These are phyloP conservation scores for Tulasnella calospora DNA, from an alignment of 768 basidiomycete genomes.

Conservation along the genomic window DNA sequence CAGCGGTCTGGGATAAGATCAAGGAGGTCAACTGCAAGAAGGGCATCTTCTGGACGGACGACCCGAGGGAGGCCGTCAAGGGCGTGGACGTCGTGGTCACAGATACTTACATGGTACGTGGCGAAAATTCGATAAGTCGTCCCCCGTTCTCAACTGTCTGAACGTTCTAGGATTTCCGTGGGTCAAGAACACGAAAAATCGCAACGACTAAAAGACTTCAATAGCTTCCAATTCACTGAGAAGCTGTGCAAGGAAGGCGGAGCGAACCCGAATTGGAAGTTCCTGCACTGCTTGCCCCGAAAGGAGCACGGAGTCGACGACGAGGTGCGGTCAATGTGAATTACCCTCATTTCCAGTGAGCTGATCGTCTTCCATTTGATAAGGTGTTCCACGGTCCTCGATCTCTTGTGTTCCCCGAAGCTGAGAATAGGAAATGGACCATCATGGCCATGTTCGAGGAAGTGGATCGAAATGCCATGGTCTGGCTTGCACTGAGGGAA, in stretches of 20 bases:
- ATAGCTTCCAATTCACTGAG: slow-evolving; percentile 93
- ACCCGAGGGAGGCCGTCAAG: slow-evolving; percentile 80
- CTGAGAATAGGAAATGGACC: slow-evolving; percentile 97
- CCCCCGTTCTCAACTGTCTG: too few relatives aligned
- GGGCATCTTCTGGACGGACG: slow-evolving; percentile 64
- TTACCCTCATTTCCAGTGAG: neutral
- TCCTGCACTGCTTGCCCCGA: slow-evolving; percentile 92
- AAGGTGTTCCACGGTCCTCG: slow-evolving; percentile 94
- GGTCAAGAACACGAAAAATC: slow-evolving; percentile 94
- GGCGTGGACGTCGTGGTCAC: slow-evolving; percentile 98
- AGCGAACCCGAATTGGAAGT: slow-evolving; percentile 84
- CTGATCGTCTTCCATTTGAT: neutral
- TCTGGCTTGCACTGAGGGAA: neutral
- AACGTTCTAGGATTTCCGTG: slow-evolving; percentile 90
- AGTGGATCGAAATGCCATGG: slow-evolving; percentile 35
- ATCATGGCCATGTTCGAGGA: slow-evolving; percentile 92
- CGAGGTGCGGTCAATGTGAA: neutral
- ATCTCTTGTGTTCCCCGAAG: slow-evolving; percentile 87
- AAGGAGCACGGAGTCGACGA: neutral
- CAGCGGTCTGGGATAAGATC: slow-evolving; percentile 75
- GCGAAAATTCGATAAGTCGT: neutral
- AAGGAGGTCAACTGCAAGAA: slow-evolving; percentile 68
- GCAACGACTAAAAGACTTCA: slow-evolving; percentile 77
- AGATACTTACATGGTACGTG: slow-evolving; percentile 85
- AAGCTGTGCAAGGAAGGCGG: slow-evolving; percentile 72